Evolutionary conservation across 2,329 filamentous ascomycete genomes (phyloP).

Genomic region (Penicillium sp.): DNA sequence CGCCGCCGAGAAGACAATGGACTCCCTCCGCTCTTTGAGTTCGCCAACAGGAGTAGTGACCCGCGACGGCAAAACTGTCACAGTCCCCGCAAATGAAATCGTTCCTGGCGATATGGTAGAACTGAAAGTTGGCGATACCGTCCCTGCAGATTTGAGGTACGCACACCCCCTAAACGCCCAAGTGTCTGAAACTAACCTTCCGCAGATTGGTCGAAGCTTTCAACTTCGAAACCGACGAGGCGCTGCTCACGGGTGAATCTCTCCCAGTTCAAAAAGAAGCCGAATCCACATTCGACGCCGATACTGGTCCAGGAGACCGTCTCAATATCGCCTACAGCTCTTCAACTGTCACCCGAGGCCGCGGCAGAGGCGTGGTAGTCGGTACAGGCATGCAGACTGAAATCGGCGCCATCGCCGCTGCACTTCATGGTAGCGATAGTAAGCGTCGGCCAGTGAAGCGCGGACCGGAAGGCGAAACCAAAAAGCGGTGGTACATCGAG

Average conservation of each 20-base stretch:
- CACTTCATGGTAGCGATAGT: constrained; percentile 62
- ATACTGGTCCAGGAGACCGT: constrained; percentile 60
- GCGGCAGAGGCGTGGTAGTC: constrained; percentile 60
- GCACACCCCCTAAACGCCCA: not conserved
- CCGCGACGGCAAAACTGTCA: constrained; percentile 57
- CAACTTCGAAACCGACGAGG: constrained; percentile 74
- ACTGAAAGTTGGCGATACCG: constrained; percentile 60
- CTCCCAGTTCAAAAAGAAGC: constrained; percentile 59
- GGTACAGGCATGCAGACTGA: constrained; percentile 64
- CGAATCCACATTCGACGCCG: constrained; percentile 45
- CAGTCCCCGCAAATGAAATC: constrained; percentile 58
- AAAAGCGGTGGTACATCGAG: constrained; percentile 56
- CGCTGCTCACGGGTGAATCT: constrained; percentile 63
- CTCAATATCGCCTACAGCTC: constrained; percentile 64
- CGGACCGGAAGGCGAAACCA: constrained; percentile 49
- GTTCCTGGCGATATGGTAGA: constrained; percentile 63
- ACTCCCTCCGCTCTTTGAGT: constrained; percentile 57
- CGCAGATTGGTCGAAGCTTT: constrained; percentile 56
- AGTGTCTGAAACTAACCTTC: not conserved
- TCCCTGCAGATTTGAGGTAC: constrained; percentile 62
- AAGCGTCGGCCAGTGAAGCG: constrained; percentile 54
- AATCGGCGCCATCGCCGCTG: constrained; percentile 64
- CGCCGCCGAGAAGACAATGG: constrained; percentile 63
- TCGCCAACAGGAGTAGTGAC: constrained; percentile 60
- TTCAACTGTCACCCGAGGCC: constrained; percentile 61